phyloP scores from a whole-genome alignment of 768 basidiomycete genomes.

The Amylocystis lapponica region DNA sequence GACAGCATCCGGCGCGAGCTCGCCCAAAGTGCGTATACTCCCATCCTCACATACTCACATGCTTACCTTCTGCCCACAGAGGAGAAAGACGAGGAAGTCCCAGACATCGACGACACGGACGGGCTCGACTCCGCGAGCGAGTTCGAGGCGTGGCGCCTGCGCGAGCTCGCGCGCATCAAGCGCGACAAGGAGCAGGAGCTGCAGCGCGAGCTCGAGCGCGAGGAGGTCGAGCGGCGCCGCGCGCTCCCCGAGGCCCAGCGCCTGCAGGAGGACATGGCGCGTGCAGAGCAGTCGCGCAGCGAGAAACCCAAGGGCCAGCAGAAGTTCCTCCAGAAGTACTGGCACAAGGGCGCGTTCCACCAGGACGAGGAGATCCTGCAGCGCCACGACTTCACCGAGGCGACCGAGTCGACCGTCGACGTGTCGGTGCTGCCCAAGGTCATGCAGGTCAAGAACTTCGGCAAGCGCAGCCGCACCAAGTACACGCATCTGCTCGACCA shows the following conservation, averaged over 20 bases:
- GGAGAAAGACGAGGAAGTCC: conserved; percentile 78
- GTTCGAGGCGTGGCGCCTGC: conserved; percentile 94
- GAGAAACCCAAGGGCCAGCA: conserved; percentile 90
- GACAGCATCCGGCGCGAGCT: conserved; percentile 91
- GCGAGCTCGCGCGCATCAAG: conserved; percentile 91
- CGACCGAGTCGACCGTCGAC: conserved; percentile 84
- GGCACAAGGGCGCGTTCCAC: conserved; percentile 99
- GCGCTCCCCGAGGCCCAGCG: conserved; percentile 93
- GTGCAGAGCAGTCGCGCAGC: conserved; percentile 72
- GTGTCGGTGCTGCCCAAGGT: conserved; percentile 86
- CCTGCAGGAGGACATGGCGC: conserved; percentile 86
- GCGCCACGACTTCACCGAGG: conserved; percentile 82
- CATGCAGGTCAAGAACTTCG: conserved; percentile 96
- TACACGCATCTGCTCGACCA: conserved; percentile 95
- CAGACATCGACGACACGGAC: conserved; percentile 94
- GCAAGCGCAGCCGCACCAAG: conserved; percentile 87
- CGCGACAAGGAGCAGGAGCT: conserved; percentile 89
- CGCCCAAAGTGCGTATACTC: conserved; percentile 70
- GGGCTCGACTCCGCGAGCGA: conserved; percentile 84
- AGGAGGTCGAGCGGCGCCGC: conserved; percentile 86
- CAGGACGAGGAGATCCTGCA: conserved; percentile 91
- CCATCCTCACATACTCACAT: neutral
- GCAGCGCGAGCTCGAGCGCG: conserved; percentile 74
- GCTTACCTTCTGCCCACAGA: conserved; percentile 40
- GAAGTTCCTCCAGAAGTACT: conserved; percentile 96